phyloP scores from a whole-genome alignment of 1,284 basidiomycete species.

The Cutaneotrichosporon curvatum region DNA sequence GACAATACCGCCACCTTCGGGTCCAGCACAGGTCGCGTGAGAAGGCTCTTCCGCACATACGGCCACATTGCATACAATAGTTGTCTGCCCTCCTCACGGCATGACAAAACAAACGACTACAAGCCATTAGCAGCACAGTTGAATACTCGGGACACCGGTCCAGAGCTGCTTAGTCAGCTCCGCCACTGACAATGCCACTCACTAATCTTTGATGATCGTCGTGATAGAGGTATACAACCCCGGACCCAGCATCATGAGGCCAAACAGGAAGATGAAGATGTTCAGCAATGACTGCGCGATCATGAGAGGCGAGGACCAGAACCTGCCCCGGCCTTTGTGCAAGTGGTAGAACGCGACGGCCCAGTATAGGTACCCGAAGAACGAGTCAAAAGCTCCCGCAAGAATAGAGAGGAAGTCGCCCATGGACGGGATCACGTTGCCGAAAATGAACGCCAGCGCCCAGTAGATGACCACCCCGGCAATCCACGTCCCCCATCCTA shows the following conservation, averaged over 20 bases:
- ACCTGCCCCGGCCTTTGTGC: slow-evolving; percentile 39
- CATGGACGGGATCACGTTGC: slow-evolving; percentile 48
- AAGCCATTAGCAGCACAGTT: not conserved
- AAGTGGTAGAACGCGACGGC: slow-evolving; percentile 47
- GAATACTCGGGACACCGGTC: slow-evolving; percentile 5
- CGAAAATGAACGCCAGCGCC: slow-evolving; percentile 58
- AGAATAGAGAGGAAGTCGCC: slow-evolving; percentile 47
- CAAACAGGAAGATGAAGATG: slow-evolving; percentile 43
- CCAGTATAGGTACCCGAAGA: slow-evolving; percentile 48
- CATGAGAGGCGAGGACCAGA: no score
- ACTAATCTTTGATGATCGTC: slow-evolving; percentile 46
- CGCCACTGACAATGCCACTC: no score
- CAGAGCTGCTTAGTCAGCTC: no score
- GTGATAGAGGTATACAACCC: slow-evolving; percentile 49
- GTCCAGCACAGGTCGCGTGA: no score
- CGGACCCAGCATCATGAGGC: slow-evolving; percentile 49
- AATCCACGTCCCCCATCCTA: slow-evolving; percentile 58
- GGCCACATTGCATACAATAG: no score
- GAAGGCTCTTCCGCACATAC: no score
- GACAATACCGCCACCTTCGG: no score
- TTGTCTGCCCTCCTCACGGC: no score
- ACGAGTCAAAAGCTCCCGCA: slow-evolving; percentile 35
- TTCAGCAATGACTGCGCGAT: slow-evolving; percentile 37
- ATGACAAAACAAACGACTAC: no score
- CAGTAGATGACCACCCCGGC: slow-evolving; percentile 55